A percentile compares a stretch with the other conserved stretches of the same genome.
Evolutionary conservation across 2,329 filamentous ascomycete species (phyloP).

Genomic region (Scedosporium boydii): DNA sequence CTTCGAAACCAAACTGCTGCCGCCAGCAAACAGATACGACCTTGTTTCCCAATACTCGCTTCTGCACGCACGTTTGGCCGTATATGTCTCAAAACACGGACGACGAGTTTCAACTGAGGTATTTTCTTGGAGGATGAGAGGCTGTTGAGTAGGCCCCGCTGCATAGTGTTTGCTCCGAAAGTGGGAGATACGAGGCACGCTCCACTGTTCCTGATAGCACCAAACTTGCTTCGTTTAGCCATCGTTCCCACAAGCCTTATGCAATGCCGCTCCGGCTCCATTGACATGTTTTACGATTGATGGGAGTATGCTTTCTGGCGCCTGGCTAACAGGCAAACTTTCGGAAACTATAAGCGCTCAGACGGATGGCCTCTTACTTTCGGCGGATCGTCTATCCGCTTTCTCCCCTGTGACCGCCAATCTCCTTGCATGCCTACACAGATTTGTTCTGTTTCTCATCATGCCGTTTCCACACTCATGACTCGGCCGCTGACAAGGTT

Average conservation of each 20-base stretch:
- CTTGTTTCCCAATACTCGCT: not conserved
- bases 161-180: not conserved
- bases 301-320: not conserved
- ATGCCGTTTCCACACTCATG: not conserved
- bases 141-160: not conserved
- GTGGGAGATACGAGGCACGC: too few species aligned
- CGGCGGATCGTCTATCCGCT: constrained; percentile 1
- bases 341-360: not conserved
- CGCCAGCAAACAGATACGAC: not conserved
- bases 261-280: not conserved
- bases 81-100: not conserved
- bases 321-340: not conserved
- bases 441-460: not conserved
- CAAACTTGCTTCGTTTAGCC: not conserved
- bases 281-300: not conserved
- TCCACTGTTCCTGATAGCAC: not conserved
- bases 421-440: not conserved
- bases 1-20: constrained; percentile 2
- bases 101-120: not conserved
- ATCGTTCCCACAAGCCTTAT: not conserved
- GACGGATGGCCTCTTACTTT: constrained; percentile 1
- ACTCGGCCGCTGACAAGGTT: not conserved
- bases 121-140: not conserved
- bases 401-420: not conserved
- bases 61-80: not conserved